Percentiles rank a stretch among this genome's conserved stretches.
phyloP scores from a whole-genome alignment of 2,329 filamentous ascomycete genomes.

The Aspergillus pseudotamarii region DNA sequence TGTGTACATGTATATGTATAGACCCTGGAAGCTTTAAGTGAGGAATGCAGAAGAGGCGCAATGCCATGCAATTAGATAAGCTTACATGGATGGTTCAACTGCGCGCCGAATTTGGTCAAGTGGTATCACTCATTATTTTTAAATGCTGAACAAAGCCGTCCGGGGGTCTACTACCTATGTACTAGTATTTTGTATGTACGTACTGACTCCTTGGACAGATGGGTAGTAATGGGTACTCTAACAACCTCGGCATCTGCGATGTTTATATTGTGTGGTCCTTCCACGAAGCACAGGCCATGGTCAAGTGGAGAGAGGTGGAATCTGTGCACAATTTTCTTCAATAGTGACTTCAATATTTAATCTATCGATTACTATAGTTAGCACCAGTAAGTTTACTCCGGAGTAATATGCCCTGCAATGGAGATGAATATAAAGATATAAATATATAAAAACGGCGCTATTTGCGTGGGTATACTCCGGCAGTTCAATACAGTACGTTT shows the following conservation, averaged over 20 bases:
- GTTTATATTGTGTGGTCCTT: neutral
- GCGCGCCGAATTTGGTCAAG: neutral
- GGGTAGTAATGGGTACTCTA: too few species aligned
- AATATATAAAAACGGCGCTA: neutral
- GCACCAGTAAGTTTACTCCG: neutral
- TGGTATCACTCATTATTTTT: neutral
- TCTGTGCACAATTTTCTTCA: neutral
- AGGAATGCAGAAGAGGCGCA: neutral
- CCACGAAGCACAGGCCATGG: neutral
- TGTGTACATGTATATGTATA: neutral
- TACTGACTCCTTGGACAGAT: too few species aligned
- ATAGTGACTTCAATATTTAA: neutral
- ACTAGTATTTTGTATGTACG: neutral
- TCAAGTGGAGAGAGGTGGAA: neutral
- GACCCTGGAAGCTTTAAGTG: neutral
- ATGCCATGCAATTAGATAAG: neutral
- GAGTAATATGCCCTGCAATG: neutral
- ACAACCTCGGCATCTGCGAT: neutral
- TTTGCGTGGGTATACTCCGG: neutral
- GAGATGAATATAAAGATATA: neutral
- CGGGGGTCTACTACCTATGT: neutral
- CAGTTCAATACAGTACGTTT: neutral
- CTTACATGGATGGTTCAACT: neutral
- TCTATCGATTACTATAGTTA: conserved; percentile 1
- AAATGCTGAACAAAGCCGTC: neutral